These are phyloP conservation scores for Talaromyces islandicus DNA, from an alignment of 2,329 filamentous ascomycete species.

Conservation along the genomic window DNA sequence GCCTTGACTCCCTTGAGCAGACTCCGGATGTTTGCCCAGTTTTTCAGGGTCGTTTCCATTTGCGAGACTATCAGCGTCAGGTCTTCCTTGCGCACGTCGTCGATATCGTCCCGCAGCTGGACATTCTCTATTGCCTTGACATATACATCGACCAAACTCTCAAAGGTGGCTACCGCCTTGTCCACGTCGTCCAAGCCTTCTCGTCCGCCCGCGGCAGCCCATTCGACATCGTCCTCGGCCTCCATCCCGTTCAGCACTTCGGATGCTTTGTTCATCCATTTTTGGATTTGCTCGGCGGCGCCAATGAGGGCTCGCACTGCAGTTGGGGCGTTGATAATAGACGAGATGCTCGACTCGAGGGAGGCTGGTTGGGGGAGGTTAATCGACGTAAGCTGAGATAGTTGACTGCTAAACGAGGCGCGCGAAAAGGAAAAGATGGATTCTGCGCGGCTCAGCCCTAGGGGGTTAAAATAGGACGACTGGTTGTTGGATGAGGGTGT, in stretches of 20 bases:
- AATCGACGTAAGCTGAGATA: conserved; percentile 85
- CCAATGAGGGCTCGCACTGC: conserved; percentile 77
- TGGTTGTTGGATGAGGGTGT: conserved; percentile 28
- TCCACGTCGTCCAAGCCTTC: conserved; percentile 52
- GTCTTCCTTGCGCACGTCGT: conserved; percentile 62
- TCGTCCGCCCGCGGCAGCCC: conserved; percentile 78
- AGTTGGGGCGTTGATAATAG: conserved; percentile 77
- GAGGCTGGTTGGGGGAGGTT: conserved; percentile 80
- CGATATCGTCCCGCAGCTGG: conserved; percentile 72
- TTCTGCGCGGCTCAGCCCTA: conserved; percentile 57
- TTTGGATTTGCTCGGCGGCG: conserved; percentile 84
- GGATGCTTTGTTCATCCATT: conserved; percentile 88
- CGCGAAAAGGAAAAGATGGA: conserved; percentile 93
- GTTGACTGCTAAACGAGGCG: conserved; percentile 86
- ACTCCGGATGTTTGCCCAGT: conserved; percentile 77
- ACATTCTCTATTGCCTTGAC: conserved; percentile 90
- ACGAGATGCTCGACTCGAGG: conserved; percentile 73
- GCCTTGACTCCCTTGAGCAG: conserved; percentile 74
- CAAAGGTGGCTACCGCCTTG: conserved; percentile 72
- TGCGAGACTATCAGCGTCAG: conserved; percentile 71
- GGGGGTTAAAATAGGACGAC: conserved; percentile 37
- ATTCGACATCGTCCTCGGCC: conserved; percentile 95
- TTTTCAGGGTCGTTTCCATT: conserved; percentile 79
- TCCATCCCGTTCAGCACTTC: conserved; percentile 85
- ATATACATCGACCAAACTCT: conserved; percentile 85